phyloP scores from a whole-genome alignment of 176 grass and related monocot genomes.

The Saccharum officinarum region DNA sequence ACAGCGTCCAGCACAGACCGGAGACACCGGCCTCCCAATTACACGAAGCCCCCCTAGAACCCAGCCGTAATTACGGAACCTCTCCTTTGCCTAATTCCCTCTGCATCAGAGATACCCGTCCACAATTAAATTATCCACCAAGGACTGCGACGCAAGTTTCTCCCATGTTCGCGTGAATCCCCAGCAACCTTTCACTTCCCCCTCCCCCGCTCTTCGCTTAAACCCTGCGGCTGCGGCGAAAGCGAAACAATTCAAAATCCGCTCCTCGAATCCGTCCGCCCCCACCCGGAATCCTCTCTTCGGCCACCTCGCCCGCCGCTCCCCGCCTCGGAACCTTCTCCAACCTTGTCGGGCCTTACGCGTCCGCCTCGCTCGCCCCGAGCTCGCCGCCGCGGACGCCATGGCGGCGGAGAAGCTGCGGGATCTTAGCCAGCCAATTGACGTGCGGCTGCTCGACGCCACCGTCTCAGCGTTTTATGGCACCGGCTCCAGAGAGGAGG shows the following conservation, averaged over 20 bases:
- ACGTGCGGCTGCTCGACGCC: constrained; percentile 84
- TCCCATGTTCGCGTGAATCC: constrained; percentile 14
- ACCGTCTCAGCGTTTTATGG: constrained; percentile 95
- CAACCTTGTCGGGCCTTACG: not conserved
- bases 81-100: not conserved
- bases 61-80: not conserved
- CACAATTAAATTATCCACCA: not conserved
- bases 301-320: constrained; percentile 12
- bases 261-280: constrained; percentile 11
- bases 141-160: not conserved
- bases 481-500: constrained; percentile 94
- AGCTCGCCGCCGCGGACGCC: constrained; percentile 35
- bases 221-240: constrained; percentile 18
- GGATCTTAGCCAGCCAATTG: constrained; percentile 93
- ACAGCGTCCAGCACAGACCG: not conserved
- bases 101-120: rapidly evolving
- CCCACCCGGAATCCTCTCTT: not conserved
- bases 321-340: constrained; percentile 7
- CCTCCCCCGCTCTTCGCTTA: not conserved
- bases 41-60: not conserved
- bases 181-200: not conserved
- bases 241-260: constrained; percentile 30
- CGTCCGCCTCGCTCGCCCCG: not conserved
- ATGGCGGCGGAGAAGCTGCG: constrained; percentile 44
- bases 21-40: not conserved